phyloP scores from a whole-genome alignment of 352 stramenopile species.

The Pythium inflatum region DNA sequence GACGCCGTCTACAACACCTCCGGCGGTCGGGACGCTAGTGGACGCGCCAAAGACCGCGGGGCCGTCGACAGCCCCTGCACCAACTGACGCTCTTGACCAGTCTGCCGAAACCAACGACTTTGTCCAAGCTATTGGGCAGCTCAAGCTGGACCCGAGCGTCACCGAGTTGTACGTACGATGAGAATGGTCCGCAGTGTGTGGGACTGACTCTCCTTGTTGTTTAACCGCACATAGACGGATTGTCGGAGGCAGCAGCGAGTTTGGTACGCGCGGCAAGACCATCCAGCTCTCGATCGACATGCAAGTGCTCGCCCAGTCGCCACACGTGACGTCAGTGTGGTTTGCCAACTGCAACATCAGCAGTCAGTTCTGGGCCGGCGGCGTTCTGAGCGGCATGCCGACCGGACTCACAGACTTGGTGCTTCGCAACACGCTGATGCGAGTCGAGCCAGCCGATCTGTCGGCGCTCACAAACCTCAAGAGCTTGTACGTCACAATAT shows the following conservation, averaged over 20 bases:
- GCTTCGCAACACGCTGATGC: background rate
- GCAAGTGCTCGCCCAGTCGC: background rate
- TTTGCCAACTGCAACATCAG: background rate
- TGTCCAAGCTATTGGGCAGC: too few species aligned
- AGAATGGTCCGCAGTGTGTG: too few species aligned
- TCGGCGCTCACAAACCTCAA: background rate
- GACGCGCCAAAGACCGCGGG: too few species aligned
- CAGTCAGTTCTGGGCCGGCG: background rate
- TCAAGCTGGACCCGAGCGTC: too few species aligned
- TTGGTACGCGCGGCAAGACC: background rate
- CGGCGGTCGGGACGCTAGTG: too few species aligned
- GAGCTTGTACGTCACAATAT: background rate
- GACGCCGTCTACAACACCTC: too few species aligned
- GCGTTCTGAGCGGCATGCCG: background rate
- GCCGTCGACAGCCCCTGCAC: too few species aligned
- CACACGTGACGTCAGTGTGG: background rate
- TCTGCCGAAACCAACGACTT: too few species aligned
- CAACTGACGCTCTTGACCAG: too few species aligned
- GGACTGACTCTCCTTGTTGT: too few species aligned
- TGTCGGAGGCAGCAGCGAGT: background rate
- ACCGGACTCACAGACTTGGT: background rate
- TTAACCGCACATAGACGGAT: too few species aligned
- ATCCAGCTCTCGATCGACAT: background rate
- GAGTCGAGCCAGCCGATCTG: background rate
- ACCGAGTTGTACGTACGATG: too few species aligned